Conservation (phyloP, 306 rosid species). For the Casuarina equisetifolia region DNA sequence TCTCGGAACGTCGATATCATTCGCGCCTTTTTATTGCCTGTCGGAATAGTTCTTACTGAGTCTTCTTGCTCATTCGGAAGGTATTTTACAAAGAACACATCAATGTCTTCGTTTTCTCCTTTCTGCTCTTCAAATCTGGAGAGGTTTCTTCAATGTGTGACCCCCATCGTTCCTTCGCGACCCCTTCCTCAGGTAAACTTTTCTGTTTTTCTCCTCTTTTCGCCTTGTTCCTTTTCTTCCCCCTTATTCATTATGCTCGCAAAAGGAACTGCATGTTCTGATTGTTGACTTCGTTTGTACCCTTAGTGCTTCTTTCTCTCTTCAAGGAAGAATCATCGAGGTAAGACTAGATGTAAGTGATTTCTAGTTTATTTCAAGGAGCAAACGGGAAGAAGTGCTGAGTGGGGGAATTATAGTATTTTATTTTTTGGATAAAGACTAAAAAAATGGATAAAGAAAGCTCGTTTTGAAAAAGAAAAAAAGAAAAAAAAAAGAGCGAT, state of each 20-base stretch:
- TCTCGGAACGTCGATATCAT: not conserved
- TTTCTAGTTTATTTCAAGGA: not conserved
- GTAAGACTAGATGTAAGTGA: not conserved
- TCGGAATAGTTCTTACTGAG: not conserved
- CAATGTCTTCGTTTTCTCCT: conserved; percentile 27
- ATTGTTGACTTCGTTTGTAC: not conserved
- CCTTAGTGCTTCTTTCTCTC: not conserved
- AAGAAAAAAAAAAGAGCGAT: not conserved
- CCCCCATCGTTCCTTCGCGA: conserved; percentile 60
- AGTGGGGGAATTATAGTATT: not conserved
- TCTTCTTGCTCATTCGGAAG: conserved; percentile 14
- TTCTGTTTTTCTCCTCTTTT: not conserved
- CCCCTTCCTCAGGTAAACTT: conserved; percentile 54
- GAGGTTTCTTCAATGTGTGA: conserved; percentile 64
- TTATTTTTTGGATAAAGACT: not conserved
- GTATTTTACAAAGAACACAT: conserved; percentile 5
- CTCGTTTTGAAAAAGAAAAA: not conserved
- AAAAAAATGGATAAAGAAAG: not conserved
- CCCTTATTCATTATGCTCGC: not conserved
- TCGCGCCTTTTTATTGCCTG: not conserved
- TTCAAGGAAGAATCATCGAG: not conserved
- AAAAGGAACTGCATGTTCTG: too few relatives aligned
- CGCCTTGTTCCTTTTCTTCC: not conserved
- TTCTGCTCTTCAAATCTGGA: conserved; percentile 49
- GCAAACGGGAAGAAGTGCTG: not conserved